Conservation (phyloP, 192 early-diverging fungal species). For the Umbelopsis vinacea region DNA sequence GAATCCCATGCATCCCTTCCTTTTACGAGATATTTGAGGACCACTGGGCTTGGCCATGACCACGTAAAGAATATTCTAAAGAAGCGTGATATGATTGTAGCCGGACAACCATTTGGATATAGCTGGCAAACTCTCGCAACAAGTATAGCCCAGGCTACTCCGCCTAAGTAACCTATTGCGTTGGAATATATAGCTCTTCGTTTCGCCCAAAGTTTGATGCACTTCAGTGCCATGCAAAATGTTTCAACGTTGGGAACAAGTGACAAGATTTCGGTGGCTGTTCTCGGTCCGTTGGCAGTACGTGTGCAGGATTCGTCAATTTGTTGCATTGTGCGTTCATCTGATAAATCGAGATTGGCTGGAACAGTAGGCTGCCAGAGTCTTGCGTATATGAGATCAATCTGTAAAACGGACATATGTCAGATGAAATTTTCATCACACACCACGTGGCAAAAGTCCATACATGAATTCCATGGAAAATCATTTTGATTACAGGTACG, state of each 20-base stretch:
- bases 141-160: conserved; percentile 74
- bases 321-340: conserved; percentile 67
- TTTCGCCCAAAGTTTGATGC: conserved; percentile 76
- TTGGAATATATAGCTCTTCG: conserved; percentile 68
- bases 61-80: conserved; percentile 64
- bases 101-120: conserved; percentile 67
- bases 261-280: conserved; percentile 65
- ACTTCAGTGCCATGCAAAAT: conserved; percentile 64
- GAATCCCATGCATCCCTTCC: conserved; percentile 71
- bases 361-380: conserved; percentile 72
- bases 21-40: conserved; percentile 65
- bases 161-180: conserved; percentile 74
- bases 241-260: conserved; percentile 67
- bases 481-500: conserved; percentile 72
- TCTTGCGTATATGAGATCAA: conserved; percentile 90
- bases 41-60: conserved; percentile 70
- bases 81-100: conserved; percentile 66
- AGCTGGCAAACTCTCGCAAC: conserved; percentile 75
- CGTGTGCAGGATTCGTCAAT: conserved; percentile 84
- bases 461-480: conserved; percentile 63
- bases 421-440: too few species aligned
- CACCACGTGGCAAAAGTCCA: not conserved
- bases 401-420: conserved; percentile 46
- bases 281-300: conserved; percentile 84
- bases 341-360: conserved; percentile 78